phyloP scores from a whole-genome alignment of 106 monocot species.

The Chionographis japonica region DNA sequence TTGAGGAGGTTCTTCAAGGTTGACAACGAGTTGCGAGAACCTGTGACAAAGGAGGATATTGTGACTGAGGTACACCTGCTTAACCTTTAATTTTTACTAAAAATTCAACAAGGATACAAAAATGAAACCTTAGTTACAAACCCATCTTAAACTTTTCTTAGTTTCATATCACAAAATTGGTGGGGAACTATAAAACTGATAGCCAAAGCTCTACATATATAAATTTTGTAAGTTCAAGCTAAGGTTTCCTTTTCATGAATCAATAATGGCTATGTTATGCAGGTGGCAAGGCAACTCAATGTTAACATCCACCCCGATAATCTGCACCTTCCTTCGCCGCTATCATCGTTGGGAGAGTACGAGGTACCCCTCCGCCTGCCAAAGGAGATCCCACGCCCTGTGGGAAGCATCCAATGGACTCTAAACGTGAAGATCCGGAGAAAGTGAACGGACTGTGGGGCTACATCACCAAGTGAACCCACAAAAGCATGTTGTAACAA shows the following conservation, averaged over 20 bases:
- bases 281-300: conserved; percentile 78
- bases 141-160: too few relatives aligned
- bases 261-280: not conserved
- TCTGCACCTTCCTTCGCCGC: conserved; percentile 60
- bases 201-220: too few relatives aligned
- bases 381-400: conserved; percentile 65
- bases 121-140: too few relatives aligned
- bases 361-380: conserved; percentile 81
- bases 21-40: conserved; percentile 67
- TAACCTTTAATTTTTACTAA: not conserved
- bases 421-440: conserved; percentile 73
- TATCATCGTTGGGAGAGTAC: conserved; percentile 62
- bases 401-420: conserved; percentile 64
- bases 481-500: too few relatives aligned
- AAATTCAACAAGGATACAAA: not conserved
- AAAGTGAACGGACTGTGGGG: conserved; percentile 22
- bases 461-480: too few relatives aligned
- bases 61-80: conserved; percentile 65
- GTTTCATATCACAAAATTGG: too few relatives aligned
- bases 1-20: conserved; percentile 62
- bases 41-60: conserved; percentile 90
- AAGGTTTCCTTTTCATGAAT: not conserved
- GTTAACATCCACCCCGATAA: conserved; percentile 85
- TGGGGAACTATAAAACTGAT: too few relatives aligned
- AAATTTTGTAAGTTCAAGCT: too few relatives aligned